Evolutionary conservation across 441 rosid genomes (phyloP).

Genomic region (Codiaeum variegatum): DNA sequence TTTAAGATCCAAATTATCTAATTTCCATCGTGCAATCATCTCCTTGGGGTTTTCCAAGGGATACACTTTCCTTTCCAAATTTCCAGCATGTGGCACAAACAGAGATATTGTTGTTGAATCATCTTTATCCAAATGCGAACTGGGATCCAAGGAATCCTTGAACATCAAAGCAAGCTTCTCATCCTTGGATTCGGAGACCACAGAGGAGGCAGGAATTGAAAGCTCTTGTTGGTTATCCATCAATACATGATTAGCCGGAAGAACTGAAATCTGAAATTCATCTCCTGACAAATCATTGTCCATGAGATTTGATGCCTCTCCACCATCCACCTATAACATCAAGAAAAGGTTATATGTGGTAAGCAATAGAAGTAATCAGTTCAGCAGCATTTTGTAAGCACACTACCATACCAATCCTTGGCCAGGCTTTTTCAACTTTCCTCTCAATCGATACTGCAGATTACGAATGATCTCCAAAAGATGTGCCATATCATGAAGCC

Average conservation of each 20-base stretch:
- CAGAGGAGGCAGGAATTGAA: conserved; percentile 26
- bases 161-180: conserved; percentile 61
- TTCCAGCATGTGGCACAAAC: conserved; percentile 46
- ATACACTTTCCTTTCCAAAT: conserved; percentile 49
- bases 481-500: conserved; percentile 77
- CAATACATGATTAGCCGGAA: conserved; percentile 39
- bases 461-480: conserved; percentile 82
- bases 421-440: conserved; percentile 70
- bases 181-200: conserved; percentile 26
- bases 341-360: neutral
- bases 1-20: conserved; percentile 77
- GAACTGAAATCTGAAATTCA: conserved; percentile 56
- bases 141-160: conserved; percentile 39
- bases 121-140: conserved; percentile 35
- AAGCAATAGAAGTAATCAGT: conserved; percentile 18
- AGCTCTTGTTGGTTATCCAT: conserved; percentile 38
- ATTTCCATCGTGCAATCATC: conserved; percentile 98
- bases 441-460: conserved; percentile 64
- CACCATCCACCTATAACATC: conserved; percentile 53
- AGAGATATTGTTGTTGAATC: conserved; percentile 49
- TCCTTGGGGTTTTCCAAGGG: conserved; percentile 92
- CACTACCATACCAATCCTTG: conserved; percentile 53
- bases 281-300: conserved; percentile 39
- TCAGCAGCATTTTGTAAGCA: conserved; percentile 9
- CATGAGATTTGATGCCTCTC: conserved; percentile 37